Base-by-base conservation (phyloP, 1,139 yeast species). In the Suhomyces maxii region DNA sequence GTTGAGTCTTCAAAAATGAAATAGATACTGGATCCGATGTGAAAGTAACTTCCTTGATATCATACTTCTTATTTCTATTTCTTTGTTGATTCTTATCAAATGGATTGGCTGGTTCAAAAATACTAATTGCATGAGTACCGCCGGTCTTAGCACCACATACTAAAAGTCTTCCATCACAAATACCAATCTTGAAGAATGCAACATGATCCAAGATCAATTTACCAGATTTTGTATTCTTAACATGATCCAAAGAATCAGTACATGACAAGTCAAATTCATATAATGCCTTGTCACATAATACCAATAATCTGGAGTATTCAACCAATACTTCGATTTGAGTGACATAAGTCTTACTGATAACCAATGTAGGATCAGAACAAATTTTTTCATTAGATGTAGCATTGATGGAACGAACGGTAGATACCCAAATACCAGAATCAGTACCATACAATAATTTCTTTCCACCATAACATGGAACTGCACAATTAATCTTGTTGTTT, bases 381-480 rank as follows among this genome's bases (percentile, higher is more conserved):
- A 75, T 73, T 55, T 73, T 74, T 49, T 74, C 79, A 49, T 67
- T 73, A 18, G 76, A 70, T 1, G 76, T 67, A 34, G 74, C 61
- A 53, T 73, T 71, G 47, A 75, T 75, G 10, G 78, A 68, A 36
- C 80, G 61, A 36, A 78, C 80, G 0, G 87, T 81, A 40, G 95
- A 83, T 40, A 89, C 82, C 77, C 88, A 95, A 7, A 93, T 84
- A 8, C 99, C 99, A 3, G 85, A 79, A 61, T 90, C 96, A 0
- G 98, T 90, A 41, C 98, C 98, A 59, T 89, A 91, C 40, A 93
- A 67, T 54, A 91, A 69, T 64, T 91, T 89, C 53, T 96, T 81
- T 25, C 99, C 98, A 47, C 97, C 97, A 60, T 93, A 96, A 63
- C 91, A 86, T 31, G 97, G 96, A 34, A 89, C 91, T 28, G 93